Conservation (phyloP, 1,284 basidiomycete genomes). For the Apiotrichum brassicae region DNA sequence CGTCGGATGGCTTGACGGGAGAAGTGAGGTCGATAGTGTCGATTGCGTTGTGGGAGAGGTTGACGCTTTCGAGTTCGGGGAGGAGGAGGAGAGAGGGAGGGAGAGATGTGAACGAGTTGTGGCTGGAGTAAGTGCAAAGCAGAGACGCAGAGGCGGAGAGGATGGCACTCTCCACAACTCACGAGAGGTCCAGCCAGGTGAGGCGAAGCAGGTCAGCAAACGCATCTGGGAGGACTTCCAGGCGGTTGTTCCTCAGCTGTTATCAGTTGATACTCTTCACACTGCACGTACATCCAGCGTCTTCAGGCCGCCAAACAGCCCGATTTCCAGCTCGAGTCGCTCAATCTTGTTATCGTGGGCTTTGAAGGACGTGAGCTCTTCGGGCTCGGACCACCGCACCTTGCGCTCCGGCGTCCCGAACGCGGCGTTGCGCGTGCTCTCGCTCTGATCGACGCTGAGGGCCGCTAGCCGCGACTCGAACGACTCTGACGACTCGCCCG, state of each 20-base stretch:
- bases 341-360: constrained; percentile 32
- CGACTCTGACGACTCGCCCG: neutral
- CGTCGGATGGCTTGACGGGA: constrained; percentile 37
- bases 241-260: constrained; percentile 33
- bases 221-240: constrained; percentile 32
- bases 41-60: constrained; percentile 40
- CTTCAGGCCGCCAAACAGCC: constrained; percentile 41
- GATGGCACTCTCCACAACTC: constrained; percentile 14
- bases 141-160: neutral
- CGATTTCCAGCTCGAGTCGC: constrained; percentile 40
- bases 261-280: neutral
- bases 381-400: constrained; percentile 35
- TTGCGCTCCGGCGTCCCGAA: constrained; percentile 21
- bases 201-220: constrained; percentile 43
- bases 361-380: constrained; percentile 35
- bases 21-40: constrained; percentile 27
- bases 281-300: constrained; percentile 31
- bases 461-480: constrained; percentile 1
- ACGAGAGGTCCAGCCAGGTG: constrained; percentile 41
- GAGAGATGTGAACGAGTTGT: constrained; percentile 33
- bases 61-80: constrained; percentile 37
- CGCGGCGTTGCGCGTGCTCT: constrained; percentile 7
- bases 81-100: constrained; percentile 38
- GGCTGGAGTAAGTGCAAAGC: constrained; percentile 13
- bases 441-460: constrained; percentile 8